Percentiles rank a stretch among this genome's conserved stretches.
These are phyloP conservation scores for Amesomyces nigricolor DNA, from an alignment of 2,329 filamentous ascomycete species.

Conservation along the genomic window DNA sequence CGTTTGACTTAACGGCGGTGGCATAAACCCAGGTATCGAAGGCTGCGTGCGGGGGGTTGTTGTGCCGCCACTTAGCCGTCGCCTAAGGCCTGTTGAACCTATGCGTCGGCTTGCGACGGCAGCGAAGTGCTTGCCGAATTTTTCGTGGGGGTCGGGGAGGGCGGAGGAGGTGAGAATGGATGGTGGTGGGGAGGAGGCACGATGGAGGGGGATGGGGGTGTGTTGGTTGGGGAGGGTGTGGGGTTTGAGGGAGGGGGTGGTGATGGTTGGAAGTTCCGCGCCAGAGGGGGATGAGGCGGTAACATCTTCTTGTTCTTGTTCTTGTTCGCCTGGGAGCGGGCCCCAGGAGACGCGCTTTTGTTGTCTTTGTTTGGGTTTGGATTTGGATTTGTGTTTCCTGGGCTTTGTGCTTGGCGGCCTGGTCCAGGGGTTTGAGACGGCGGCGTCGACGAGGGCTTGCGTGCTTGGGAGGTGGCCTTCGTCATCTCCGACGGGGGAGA, in stretches of 20 bases:
- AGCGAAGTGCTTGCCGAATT: slow-evolving; percentile 45
- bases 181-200: slow-evolving; percentile 40
- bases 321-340: slow-evolving; percentile 26
- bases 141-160: slow-evolving; percentile 33
- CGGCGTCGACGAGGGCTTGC: slow-evolving; percentile 34
- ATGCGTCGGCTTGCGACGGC: slow-evolving; percentile 27
- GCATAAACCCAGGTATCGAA: too few species aligned
- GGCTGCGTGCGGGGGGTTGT: too few species aligned
- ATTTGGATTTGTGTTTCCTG: slow-evolving; percentile 2
- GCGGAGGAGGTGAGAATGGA: slow-evolving; percentile 26
- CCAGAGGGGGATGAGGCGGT: background rate
- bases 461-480: slow-evolving; percentile 29
- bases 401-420: slow-evolving; percentile 13
- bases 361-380: slow-evolving; percentile 17
- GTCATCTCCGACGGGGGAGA: slow-evolving; percentile 17
- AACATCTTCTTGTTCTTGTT: background rate
- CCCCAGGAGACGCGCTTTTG: slow-evolving; percentile 34
- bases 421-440: slow-evolving; percentile 33
- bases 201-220: slow-evolving; percentile 1
- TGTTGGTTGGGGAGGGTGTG: background rate
- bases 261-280: background rate
- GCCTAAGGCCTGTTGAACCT: background rate
- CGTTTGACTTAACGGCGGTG: too few species aligned
- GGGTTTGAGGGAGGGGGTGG: background rate
- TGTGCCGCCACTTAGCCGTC: background rate